phyloP scores from a whole-genome alignment of 495 filamentous ascomycete genomes.

The Xylona heveae region DNA sequence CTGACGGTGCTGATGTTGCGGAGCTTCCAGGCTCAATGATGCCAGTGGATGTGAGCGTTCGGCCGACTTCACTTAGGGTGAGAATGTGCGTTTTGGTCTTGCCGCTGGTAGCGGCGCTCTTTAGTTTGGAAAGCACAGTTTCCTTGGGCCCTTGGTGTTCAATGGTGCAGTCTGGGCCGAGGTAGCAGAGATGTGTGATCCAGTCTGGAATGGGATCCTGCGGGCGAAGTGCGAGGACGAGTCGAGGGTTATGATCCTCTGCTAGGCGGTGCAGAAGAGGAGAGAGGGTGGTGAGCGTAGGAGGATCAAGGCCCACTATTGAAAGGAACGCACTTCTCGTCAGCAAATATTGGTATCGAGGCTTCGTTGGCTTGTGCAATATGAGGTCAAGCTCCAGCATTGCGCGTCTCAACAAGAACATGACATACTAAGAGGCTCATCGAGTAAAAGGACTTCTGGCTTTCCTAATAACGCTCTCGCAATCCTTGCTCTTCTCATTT shows the following conservation, averaged over 20 bases:
- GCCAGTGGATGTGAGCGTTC: slow-evolving; percentile 22
- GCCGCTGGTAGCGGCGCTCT: slow-evolving; percentile 21
- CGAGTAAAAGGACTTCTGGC: slow-evolving; percentile 67
- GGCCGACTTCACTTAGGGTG: slow-evolving; percentile 27
- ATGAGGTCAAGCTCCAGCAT: too few relatives aligned
- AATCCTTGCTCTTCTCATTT: slow-evolving; percentile 69
- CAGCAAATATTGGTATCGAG: background rate
- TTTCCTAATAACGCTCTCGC: slow-evolving; percentile 59
- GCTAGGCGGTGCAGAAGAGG: slow-evolving; percentile 44
- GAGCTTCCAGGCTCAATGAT: slow-evolving; percentile 21
- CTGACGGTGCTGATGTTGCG: too few relatives aligned
- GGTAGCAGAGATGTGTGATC: slow-evolving; percentile 61
- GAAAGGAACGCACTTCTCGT: slow-evolving; percentile 5
- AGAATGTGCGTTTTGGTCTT: slow-evolving; percentile 21
- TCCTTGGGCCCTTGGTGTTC: slow-evolving; percentile 32
- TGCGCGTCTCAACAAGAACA: too few relatives aligned
- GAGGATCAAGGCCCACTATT: slow-evolving; percentile 71
- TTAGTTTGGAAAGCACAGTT: slow-evolving; percentile 25
- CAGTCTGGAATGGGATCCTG: slow-evolving; percentile 76
- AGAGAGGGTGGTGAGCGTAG: slow-evolving; percentile 46
- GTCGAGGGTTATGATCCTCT: slow-evolving; percentile 36
- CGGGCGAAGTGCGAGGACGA: slow-evolving; percentile 58
- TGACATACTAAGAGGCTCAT: slow-evolving; percentile 75
- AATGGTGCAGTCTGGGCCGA: slow-evolving; percentile 38
- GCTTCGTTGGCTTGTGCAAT: background rate